phyloP scores from a whole-genome alignment of 2,329 filamentous ascomycete genomes.

The Paradendryphiella salina region DNA sequence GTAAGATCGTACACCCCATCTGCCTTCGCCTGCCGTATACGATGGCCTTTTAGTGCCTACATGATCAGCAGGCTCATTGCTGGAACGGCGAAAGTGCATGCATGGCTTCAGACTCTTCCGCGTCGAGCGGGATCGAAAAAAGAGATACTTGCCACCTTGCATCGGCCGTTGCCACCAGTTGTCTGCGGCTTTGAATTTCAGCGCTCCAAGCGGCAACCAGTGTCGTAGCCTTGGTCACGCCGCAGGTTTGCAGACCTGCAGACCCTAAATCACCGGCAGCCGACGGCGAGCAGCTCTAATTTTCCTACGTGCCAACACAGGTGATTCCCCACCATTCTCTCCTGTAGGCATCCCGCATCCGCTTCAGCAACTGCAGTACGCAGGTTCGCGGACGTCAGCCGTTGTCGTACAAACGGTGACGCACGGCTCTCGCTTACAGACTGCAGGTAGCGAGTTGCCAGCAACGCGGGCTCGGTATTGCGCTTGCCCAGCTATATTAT shows the following conservation, averaged over 20 bases:
- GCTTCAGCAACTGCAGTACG: no score
- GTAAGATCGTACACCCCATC: not conserved
- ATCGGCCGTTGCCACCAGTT: not conserved
- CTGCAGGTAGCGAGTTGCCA: constrained; percentile 16
- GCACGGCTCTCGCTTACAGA: constrained; percentile 20
- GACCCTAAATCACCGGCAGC: not conserved
- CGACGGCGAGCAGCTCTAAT: not conserved
- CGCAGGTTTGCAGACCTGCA: constrained; percentile 2
- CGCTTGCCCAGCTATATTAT: constrained; percentile 16
- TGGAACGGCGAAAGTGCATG: constrained; percentile 6
- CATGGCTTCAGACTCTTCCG: not conserved
- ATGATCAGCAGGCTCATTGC: constrained; percentile 3
- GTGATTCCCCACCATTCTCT: not conserved
- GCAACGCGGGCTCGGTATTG: constrained; percentile 16
- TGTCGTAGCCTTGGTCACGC: not conserved
- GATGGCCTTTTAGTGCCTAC: constrained; percentile 1
- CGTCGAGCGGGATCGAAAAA: not conserved
- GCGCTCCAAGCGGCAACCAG: constrained; percentile 10
- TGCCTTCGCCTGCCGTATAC: not conserved
- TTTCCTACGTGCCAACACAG: not conserved
- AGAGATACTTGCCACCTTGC: not conserved
- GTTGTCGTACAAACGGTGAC: constrained; percentile 16
- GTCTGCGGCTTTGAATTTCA: constrained; percentile 4
- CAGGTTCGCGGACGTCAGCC: constrained; percentile 3
- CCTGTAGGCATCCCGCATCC: not conserved